Evolutionary conservation across 257 asterid genomes (phyloP).

Genomic region (Rauvolfia tetraphylla): DNA sequence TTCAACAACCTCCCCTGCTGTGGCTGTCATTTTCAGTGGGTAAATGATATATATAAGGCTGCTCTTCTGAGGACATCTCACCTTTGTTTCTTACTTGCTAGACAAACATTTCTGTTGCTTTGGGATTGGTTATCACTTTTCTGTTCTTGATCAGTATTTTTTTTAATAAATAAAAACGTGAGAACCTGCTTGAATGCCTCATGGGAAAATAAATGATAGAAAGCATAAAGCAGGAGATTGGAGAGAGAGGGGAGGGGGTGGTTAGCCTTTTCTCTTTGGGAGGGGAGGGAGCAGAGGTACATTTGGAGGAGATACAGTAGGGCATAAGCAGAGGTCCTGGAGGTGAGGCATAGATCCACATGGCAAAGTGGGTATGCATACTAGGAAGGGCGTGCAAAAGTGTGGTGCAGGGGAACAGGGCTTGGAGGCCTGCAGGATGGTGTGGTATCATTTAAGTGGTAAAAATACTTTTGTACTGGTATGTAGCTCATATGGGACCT

Average conservation of each 20-base stretch:
- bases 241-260: neutral
- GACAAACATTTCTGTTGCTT: neutral
- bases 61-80: neutral
- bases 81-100: neutral
- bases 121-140: neutral
- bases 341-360: neutral
- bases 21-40: neutral
- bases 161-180: neutral
- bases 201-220: neutral
- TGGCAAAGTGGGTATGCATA: neutral
- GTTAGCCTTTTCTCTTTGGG: neutral
- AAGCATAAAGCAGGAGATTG: neutral
- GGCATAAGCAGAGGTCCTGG: neutral
- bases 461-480: neutral
- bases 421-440: neutral
- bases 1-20: neutral
- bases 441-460: neutral
- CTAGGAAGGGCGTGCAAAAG: neutral
- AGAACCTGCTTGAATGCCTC: neutral
- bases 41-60: neutral
- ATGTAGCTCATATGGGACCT: neutral
- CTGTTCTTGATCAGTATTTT: neutral
- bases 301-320: neutral
- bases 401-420: neutral
- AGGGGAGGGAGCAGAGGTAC: neutral